A percentile compares a stretch with the other conserved stretches of the same genome.
These are phyloP conservation scores for Trichoderma oligosporum DNA, from an alignment of 2,329 filamentous ascomycete species.

Conservation along the genomic window DNA sequence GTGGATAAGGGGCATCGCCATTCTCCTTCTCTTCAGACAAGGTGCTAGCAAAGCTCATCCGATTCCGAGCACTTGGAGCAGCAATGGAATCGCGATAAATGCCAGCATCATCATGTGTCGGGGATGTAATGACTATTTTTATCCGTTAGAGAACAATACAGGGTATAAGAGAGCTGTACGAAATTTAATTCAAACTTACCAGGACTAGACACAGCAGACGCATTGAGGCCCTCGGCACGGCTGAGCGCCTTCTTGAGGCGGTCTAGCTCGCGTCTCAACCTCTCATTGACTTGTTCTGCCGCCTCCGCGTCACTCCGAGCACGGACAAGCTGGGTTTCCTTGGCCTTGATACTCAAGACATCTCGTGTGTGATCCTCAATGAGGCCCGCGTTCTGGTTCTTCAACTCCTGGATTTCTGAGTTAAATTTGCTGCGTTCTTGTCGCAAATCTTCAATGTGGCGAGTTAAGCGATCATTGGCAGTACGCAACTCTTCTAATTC, in stretches of 20 bases:
- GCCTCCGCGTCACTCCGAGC: conserved; percentile 86
- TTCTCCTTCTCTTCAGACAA: conserved; percentile 78
- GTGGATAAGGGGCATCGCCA: conserved; percentile 46
- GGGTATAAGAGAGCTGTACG: background rate
- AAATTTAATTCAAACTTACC: conserved; percentile 23
- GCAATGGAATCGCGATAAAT: conserved; percentile 54
- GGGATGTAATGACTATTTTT: conserved; percentile 43
- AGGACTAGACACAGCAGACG: conserved; percentile 39
- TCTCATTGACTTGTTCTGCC: conserved; percentile 80
- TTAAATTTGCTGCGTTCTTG: conserved; percentile 76
- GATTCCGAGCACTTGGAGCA: conserved; percentile 42
- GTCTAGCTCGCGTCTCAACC: conserved; percentile 83
- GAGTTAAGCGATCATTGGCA: conserved; percentile 73
- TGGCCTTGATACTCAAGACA: conserved; percentile 93
- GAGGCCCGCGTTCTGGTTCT: conserved; percentile 92
- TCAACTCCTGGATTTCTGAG: conserved; percentile 88
- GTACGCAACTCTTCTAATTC: conserved; percentile 85
- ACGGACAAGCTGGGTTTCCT: conserved; percentile 93
- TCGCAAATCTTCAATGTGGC: conserved; percentile 74
- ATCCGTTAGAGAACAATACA: conserved; percentile 18
- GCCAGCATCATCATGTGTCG: conserved; percentile 55
- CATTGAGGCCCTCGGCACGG: conserved; percentile 53
- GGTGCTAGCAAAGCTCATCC: conserved; percentile 61
- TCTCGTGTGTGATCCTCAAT: conserved; percentile 97
- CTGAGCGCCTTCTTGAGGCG: conserved; percentile 83